Evolutionary conservation across 176 grass and related monocot genomes (phyloP), one percentile per base, ranked within the genome.

Genomic region (Zoysia japonica): DNA sequence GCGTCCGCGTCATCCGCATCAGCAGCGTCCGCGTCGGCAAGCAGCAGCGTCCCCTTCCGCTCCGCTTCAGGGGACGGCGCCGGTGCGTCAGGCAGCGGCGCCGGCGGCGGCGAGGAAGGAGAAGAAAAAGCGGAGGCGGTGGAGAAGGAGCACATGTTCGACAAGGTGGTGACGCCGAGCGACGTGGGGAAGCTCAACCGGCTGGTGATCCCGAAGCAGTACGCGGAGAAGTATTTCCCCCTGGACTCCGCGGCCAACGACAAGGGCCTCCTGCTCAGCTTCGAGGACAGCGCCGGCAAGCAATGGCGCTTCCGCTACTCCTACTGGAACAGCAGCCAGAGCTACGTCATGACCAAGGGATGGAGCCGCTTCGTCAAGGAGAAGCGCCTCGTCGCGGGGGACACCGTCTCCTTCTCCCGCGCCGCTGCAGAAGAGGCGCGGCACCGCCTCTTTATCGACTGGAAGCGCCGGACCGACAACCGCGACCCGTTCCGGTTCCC

Each of bases 321-420:
- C 61, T 99, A 99, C 85, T 99, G 96, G 96, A 99, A 99, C 84
- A 99, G 96, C 84, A 99, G 96, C 77, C 96, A 99, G 92, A 99
- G 96, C 86, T 99, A 99, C 81, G 96, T 99, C 60, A 99, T 99
- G 96, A 99, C 96, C 78, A 99, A 99, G 37, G 96, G 96, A 0
- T 99, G 96, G 96, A 99, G 96, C 86, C 92, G 96, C 6, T 99
- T 99, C 76, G 96, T 99, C 75, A 99, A 99, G 90, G 96, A 99
- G 86, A 99, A 99, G 84, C 84, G 92, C 45, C 88, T 99, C 13
- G 90, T 91, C 72, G 90, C 96, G 5, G 96, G 96, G 2, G 96
- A 99, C 76, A 93, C 93, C 19, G 88, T 99, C 84, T 96, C 92
- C 28, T 99, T 99, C 86, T 93, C 92, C 36, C 93, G 96, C 48